Evolutionary conservation across 441 rosid genomes (phyloP).

Genomic region (Bruguiera hainesii): DNA sequence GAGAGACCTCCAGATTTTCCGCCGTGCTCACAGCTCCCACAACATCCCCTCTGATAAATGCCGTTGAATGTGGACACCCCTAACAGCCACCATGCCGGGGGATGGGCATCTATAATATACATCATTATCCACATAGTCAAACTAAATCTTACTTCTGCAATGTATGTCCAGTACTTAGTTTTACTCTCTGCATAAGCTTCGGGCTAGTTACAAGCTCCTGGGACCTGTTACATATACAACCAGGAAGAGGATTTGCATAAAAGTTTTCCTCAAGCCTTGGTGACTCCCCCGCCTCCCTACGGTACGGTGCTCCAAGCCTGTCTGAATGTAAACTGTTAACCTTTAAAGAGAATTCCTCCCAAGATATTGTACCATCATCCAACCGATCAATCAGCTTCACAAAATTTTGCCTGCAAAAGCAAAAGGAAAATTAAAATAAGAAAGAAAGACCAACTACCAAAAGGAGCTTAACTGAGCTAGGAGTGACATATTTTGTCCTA

Average conservation of each 20-base stretch:
- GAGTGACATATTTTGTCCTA: slow-evolving; percentile 12
- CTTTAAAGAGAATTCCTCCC: slow-evolving; percentile 71
- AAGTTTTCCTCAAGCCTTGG: slow-evolving; percentile 91
- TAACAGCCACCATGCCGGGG: slow-evolving; percentile 5
- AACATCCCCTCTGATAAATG: slow-evolving; percentile 11
- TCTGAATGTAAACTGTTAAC: slow-evolving; percentile 55
- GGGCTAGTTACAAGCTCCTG: slow-evolving; percentile 21
- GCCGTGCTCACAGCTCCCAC: slow-evolving; percentile 18
- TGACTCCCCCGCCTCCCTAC: slow-evolving; percentile 52
- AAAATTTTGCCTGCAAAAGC: slow-evolving; percentile 56
- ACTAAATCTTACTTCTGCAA: slow-evolving; percentile 31
- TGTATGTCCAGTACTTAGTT: slow-evolving; percentile 23
- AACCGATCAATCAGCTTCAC: slow-evolving; percentile 65
- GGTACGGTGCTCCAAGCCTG: slow-evolving; percentile 74
- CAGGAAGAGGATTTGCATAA: slow-evolving; percentile 86
- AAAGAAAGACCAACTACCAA: neutral
- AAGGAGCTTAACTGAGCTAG: neutral
- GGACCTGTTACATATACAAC: slow-evolving; percentile 66
- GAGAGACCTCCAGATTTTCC: slow-evolving; percentile 19
- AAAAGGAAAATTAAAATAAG: neutral
- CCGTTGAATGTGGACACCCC: slow-evolving; percentile 18
- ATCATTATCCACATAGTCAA: slow-evolving; percentile 9
- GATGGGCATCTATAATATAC: slow-evolving; percentile 8
- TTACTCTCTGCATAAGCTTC: slow-evolving; percentile 21
- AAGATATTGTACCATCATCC: slow-evolving; percentile 56